Conservation (phyloP, 1,139 yeast species). For the Geotrichum restrictum region DNA sequence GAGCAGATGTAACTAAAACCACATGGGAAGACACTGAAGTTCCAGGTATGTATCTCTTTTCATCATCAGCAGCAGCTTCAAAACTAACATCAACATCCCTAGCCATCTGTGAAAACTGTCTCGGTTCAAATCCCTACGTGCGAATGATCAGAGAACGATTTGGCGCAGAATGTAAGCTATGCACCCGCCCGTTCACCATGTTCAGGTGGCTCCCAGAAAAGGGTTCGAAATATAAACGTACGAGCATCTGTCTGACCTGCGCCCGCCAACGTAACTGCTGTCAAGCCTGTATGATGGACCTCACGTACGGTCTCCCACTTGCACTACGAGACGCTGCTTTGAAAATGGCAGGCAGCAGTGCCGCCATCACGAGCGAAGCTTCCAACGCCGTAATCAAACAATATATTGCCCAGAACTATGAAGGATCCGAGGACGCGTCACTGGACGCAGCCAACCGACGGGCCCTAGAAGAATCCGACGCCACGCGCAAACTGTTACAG, state of each 20-base stretch:
- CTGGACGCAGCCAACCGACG: slow-evolving; percentile 33
- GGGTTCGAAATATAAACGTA: slow-evolving; percentile 25
- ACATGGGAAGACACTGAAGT: slow-evolving; percentile 44
- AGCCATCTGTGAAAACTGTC: slow-evolving; percentile 66
- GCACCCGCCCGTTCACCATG: slow-evolving; percentile 80
- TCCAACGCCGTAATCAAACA: slow-evolving; percentile 49
- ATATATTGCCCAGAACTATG: slow-evolving; percentile 51
- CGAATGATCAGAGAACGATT: slow-evolving; percentile 68
- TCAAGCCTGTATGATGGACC: slow-evolving; percentile 80
- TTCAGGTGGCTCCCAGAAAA: slow-evolving; percentile 59
- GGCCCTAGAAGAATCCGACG: slow-evolving; percentile 33
- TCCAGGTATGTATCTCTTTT: slow-evolving; percentile 37
- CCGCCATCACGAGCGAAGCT: slow-evolving; percentile 34
- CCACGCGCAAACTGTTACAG: slow-evolving; percentile 41
- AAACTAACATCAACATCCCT: neutral
- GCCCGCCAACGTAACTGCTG: slow-evolving; percentile 78
- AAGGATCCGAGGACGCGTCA: slow-evolving; percentile 37
- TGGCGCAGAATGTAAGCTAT: slow-evolving; percentile 65
- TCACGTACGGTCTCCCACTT: slow-evolving; percentile 73
- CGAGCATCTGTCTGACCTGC: slow-evolving; percentile 66
- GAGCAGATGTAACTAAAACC: slow-evolving; percentile 37
- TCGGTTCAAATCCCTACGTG: slow-evolving; percentile 61
- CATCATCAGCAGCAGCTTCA: neutral
- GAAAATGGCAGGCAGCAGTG: slow-evolving; percentile 57
- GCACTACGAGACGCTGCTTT: slow-evolving; percentile 77